Evolutionary conservation across 768 basidiomycete genomes (phyloP).

Genomic region (Suillus fuscotomentosus): DNA sequence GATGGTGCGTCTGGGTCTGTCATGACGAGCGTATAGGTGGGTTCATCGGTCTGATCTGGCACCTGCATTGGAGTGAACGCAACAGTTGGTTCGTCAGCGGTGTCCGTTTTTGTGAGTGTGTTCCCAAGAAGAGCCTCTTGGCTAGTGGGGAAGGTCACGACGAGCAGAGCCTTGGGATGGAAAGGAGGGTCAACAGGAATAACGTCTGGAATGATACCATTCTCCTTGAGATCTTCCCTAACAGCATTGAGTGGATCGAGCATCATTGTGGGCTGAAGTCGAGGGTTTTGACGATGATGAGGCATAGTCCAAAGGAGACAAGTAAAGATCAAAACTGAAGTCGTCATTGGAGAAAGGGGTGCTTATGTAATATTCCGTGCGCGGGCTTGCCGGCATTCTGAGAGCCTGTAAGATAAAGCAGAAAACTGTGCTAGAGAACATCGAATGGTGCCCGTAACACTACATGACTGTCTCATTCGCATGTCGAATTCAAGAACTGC

Average conservation of each 20-base stretch:
- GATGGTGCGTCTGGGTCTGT: constrained; percentile 62
- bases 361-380: not conserved
- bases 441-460: not conserved
- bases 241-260: constrained; percentile 27
- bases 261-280: not conserved
- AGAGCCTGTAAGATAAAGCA: not conserved
- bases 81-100: constrained; percentile 50
- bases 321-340: not conserved
- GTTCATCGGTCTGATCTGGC: constrained; percentile 29
- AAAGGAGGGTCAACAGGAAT: constrained; percentile 24
- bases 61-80: constrained; percentile 42
- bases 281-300: not conserved
- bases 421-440: not conserved
- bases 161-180: constrained; percentile 26
- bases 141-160: constrained; percentile 27
- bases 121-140: constrained; percentile 38
- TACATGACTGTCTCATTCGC: constrained; percentile 14
- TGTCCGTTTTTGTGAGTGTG: constrained; percentile 34
- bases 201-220: constrained; percentile 30
- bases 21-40: constrained; percentile 53
- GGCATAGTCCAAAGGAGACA: not conserved
- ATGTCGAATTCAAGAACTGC: constrained; percentile 56
- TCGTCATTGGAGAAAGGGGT: constrained; percentile 1
- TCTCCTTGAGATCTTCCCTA: constrained; percentile 11
- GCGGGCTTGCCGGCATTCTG: not conserved